phyloP scores from a whole-genome alignment of 1,284 basidiomycete species.

The Exobasidium rhododendri region DNA sequence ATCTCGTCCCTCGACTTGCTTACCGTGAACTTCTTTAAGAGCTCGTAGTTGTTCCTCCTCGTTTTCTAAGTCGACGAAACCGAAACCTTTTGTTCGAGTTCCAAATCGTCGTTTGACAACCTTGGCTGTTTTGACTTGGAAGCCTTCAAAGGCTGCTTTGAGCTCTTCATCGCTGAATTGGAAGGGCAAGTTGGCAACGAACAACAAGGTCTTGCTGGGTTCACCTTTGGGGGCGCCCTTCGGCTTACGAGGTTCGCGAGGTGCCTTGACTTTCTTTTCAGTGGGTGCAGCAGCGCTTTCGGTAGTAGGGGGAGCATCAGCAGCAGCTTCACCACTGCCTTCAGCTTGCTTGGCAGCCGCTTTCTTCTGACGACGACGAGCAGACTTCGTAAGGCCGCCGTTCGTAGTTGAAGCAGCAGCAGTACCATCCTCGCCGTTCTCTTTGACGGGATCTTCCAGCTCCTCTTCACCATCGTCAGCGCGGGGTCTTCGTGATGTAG shows the following conservation, averaged over 20 bases:
- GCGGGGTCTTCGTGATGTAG: slow-evolving; percentile 34
- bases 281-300: slow-evolving; percentile 16
- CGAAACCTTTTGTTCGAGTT: slow-evolving; percentile 43
- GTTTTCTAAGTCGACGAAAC: slow-evolving; percentile 42
- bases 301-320: slow-evolving; percentile 20
- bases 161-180: slow-evolving; percentile 41
- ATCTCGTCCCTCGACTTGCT: slow-evolving; percentile 35
- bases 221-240: slow-evolving; percentile 38
- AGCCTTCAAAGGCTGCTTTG: slow-evolving; percentile 35
- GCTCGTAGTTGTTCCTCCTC: slow-evolving; percentile 41
- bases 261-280: slow-evolving; percentile 23
- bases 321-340: slow-evolving; percentile 14
- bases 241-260: slow-evolving; percentile 21
- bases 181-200: slow-evolving; percentile 48
- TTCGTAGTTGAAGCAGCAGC: slow-evolving; percentile 18
- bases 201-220: slow-evolving; percentile 46
- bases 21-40: slow-evolving; percentile 31
- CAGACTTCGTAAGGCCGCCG: slow-evolving; percentile 30
- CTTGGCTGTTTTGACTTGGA: slow-evolving; percentile 38
- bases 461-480: slow-evolving; percentile 45
- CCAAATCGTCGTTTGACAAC: slow-evolving; percentile 36
- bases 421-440: slow-evolving; percentile 18
- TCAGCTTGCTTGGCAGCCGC: slow-evolving; percentile 20
- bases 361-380: slow-evolving; percentile 35
- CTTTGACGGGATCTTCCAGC: slow-evolving; percentile 26